Conservation (phyloP, 2,329 filamentous ascomycete genomes). For the Cladobotryum protrusum region DNA sequence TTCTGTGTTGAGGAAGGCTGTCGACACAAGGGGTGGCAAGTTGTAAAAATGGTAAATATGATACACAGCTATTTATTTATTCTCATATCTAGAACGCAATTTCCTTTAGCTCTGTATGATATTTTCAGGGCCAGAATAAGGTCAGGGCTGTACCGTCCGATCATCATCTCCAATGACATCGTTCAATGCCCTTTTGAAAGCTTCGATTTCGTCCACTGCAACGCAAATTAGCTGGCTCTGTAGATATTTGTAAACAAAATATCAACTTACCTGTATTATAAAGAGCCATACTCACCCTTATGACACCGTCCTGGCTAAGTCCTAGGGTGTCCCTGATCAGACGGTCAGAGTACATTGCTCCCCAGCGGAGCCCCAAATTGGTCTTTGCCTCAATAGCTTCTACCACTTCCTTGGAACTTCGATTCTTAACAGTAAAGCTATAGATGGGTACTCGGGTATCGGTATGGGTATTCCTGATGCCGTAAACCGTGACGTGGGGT, state of each 20-base stretch:
- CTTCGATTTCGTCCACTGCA: constrained; percentile 51
- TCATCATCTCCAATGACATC: constrained; percentile 22
- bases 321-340: constrained; percentile 53
- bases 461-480: constrained; percentile 43
- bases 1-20: constrained; percentile 67
- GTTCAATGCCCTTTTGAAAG: constrained; percentile 46
- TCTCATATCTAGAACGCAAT: no score
- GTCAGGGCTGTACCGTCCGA: neutral
- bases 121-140: no score
- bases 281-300: constrained; percentile 65
- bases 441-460: constrained; percentile 55
- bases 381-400: constrained; percentile 54
- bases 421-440: constrained; percentile 57
- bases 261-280: constrained; percentile 60
- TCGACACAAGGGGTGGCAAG: constrained; percentile 54
- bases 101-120: no score
- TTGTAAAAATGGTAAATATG: constrained; percentile 19
- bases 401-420: constrained; percentile 51
- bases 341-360: constrained; percentile 62
- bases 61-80: no score
- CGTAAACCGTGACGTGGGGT: constrained; percentile 51
- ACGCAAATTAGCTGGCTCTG: constrained; percentile 9
- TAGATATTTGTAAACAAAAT: neutral
- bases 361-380: constrained; percentile 58
- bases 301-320: constrained; percentile 52